Evolutionary conservation across 192 early-diverging fungal species (phyloP).

Genomic region (Coemansia sp.): DNA sequence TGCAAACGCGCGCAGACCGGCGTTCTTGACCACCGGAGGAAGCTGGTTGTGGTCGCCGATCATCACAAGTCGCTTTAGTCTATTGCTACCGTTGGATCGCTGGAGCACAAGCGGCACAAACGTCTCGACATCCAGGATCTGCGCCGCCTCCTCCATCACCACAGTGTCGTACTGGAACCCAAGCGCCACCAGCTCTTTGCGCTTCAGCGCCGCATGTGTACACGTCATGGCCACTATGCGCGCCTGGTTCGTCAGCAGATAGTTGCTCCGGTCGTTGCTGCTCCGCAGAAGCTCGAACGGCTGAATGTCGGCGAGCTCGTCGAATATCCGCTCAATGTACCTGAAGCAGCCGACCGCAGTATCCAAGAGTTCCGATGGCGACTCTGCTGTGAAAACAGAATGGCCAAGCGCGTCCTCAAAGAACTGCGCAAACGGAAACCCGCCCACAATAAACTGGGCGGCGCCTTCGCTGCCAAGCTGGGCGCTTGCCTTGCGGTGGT

Average conservation of each 20-base stretch:
- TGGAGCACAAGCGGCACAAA: constrained; percentile 91
- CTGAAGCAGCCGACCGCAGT: constrained; percentile 78
- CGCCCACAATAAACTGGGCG: constrained; percentile 13
- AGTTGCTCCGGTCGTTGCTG: constrained; percentile 78
- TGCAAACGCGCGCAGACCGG: constrained; percentile 77
- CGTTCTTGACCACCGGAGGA: constrained; percentile 92
- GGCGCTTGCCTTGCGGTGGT: constrained; percentile 25
- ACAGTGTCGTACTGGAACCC: constrained; percentile 95
- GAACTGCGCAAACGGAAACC: constrained; percentile 83
- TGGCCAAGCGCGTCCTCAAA: constrained; percentile 67
- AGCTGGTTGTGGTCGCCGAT: constrained; percentile 98
- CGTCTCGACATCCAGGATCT: constrained; percentile 92
- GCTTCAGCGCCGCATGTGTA: constrained; percentile 91
- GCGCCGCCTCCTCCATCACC: constrained; percentile 97
- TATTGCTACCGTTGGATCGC: constrained; percentile 42
- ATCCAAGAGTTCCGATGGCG: constrained; percentile 53
- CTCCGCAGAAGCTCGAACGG: constrained; percentile 91
- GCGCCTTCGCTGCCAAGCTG: not conserved
- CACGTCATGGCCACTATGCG: constrained; percentile 97
- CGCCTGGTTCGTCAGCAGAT: constrained; percentile 93
- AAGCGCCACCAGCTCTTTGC: constrained; percentile 78
- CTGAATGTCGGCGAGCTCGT: constrained; percentile 85
- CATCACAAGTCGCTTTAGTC: constrained; percentile 85
- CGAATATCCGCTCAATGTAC: constrained; percentile 78
- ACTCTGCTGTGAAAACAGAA: constrained; percentile 57